Evolutionary conservation across 2,329 filamentous ascomycete genomes (phyloP), one percentile per base, ranked within the genome.

Genomic region (Metarhizium sp.): DNA sequence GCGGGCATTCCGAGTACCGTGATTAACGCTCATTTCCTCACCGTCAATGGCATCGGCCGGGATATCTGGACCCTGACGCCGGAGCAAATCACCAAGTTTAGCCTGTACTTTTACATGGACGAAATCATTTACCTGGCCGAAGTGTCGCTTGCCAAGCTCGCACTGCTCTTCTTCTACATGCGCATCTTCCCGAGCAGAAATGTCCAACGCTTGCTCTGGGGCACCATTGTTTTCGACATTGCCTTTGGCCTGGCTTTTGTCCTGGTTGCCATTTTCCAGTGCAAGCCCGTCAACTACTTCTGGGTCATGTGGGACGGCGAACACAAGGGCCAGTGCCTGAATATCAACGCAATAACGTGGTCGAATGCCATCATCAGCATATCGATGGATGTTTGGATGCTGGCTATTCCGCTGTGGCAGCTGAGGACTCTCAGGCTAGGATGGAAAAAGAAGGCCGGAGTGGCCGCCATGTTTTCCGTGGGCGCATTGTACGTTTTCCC

Each of bases 301-400:
- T 77, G 74, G 74, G 62, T 55, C 4, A 60, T 64, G 20, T 75
- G 72, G 72, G 68, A 71, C 8, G 67, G 66, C 1, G 61, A 68
- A 32, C 64, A 67, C n/a, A 50, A 59, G 1, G 73, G 73, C 0
- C 60, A 52, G 1, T 76, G 74, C 55, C 61, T 73, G 48, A 61
- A 75, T 46, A 63, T 70, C 48, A 70, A 68, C 47, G 58, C 61
- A 0, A 65, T 71, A 16, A 64, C 64, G 2, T 75, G 72, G 69
- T 64, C 66, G 38, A 68, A 72, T 25, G 72, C 73, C 0, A 65
- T 59, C 11, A 66, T 73, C 53, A 69, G 71, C 43, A 74, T 76
- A n/a, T 59, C 61, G 5, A 63, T 74, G 36, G 73, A 76, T 54
- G 11, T 74, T 0, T 64, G 66, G 54, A 71, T 76, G 50, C 66